phyloP scores from a whole-genome alignment of 2,329 filamentous ascomycete species.

The Diaporthe longicolla region DNA sequence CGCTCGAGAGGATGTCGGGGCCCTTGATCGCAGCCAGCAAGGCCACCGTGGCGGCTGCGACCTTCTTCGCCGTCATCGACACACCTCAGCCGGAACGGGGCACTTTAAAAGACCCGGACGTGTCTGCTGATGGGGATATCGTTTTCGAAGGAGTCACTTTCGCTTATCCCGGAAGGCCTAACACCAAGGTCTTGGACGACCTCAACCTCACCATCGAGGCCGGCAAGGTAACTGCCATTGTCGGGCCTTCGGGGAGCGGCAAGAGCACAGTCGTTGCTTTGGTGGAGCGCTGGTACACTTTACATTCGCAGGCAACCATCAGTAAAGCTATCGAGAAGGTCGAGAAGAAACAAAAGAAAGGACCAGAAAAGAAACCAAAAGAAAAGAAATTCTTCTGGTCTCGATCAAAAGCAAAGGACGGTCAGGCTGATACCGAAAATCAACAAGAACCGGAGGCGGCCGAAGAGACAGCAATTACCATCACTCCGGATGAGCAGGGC shows the following conservation, averaged over 20 bases:
- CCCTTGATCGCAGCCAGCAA: slow-evolving; percentile 72
- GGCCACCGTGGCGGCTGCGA: slow-evolving; percentile 69
- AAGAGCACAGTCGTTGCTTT: slow-evolving; percentile 82
- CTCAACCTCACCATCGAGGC: slow-evolving; percentile 71
- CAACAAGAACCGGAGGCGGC: slow-evolving; percentile 46
- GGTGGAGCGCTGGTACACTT: slow-evolving; percentile 79
- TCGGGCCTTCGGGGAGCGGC: slow-evolving; percentile 79
- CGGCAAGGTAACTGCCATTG: slow-evolving; percentile 80
- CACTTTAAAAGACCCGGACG: slow-evolving; percentile 63
- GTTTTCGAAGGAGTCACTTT: slow-evolving; percentile 77
- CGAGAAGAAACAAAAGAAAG: slow-evolving; percentile 57
- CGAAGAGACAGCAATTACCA: neutral
- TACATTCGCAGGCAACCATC: slow-evolving; percentile 67
- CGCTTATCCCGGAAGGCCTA: slow-evolving; percentile 77
- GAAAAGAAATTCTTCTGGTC: slow-evolving; percentile 45
- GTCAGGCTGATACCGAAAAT: slow-evolving; percentile 45
- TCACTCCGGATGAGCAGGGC: slow-evolving; percentile 47
- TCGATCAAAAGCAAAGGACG: slow-evolving; percentile 42
- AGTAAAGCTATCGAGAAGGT: slow-evolving; percentile 64
- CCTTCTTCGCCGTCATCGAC: slow-evolving; percentile 70
- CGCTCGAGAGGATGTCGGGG: slow-evolving; percentile 69
- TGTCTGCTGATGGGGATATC: slow-evolving; percentile 67
- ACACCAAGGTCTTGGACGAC: slow-evolving; percentile 74
- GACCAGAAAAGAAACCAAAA: slow-evolving; percentile 48
- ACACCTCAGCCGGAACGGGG: slow-evolving; percentile 57